Evolutionary conservation across 805 yeast genomes (phyloP), one percentile per base, ranked within the genome.

Genomic region (Priceomyces carsonii): DNA sequence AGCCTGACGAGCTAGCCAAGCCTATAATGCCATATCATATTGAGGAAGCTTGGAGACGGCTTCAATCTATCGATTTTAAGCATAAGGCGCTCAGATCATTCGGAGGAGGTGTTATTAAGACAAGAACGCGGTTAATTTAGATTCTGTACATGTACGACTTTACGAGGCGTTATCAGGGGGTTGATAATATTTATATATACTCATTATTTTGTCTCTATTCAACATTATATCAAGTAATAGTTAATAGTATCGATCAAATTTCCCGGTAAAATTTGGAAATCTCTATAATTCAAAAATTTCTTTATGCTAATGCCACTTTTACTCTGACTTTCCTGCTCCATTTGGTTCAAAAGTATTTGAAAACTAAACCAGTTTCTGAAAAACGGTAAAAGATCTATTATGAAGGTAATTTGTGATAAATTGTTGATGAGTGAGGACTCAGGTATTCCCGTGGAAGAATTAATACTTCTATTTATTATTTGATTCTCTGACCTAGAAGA

Each of bases 11-110:
- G 50, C 78, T 82, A 33, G 84, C 82, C 10, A 76, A 77, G 37
- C 96, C 96, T 0, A 71, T 90, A 23, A 66, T 78, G 54, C 86
- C 91, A 0, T 76, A 78, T 39, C 96, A 90, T 57, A 80, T 90
- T 8, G 81, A 82, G 40, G 96, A 88, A 52, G 96, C 97, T 0
- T 88, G 93, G 89, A 69, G 96, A 50, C 63, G 82, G 35, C 59
- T 87, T 27, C 96, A 89, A 57, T 61, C 69, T 1, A 63, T 57
- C 1, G 71, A 73, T 28, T 76, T 75, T 50, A 74, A 70, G 29
- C 82, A 78, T 43, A 77, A 73, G 40, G 83, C 93, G 2, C 55
- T 80, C 27, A 69, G 88, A 40, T 80, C 83, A 35, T 87, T 82
- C 56, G 75, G 80, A 20, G 95, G 89, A 8, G 88, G 89, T 1